Base-by-base conservation (phyloP, 805 yeast species). In the Lipomyces chichibuensis region DNA sequence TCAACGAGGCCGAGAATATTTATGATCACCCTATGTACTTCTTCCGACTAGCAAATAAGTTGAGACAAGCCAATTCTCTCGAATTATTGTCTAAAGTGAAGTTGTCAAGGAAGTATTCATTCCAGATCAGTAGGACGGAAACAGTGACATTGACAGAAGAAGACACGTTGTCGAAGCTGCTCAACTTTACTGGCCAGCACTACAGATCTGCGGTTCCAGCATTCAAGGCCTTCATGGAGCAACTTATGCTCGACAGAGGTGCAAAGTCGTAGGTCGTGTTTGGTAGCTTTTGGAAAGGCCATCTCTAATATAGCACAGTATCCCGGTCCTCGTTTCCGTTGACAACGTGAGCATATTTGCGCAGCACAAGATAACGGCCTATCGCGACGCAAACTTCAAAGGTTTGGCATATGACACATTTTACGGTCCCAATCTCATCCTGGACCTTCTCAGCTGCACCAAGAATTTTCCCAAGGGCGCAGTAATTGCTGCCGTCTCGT, bases 21-120 rank as follows among this genome's bases (percentile, higher is more conserved):
- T 69, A 65, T 56, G 71, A 66, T 37, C 70, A 66, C 20, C 71
- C 70, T 17, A 63, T 60, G 66, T 67, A 65, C 56, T 53, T 54
- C 35, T 58, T 49, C 32, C 58, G 65, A 17, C 58, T 67, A 13
- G 29, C 65, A 46, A 56, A 61, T 27, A 52, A 56, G 13, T 46
- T 65, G 13, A 25, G 23, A 17, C 20, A 20, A 23, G 57, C 52
- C 35, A 39, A 63, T 43, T 23, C 27, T 27, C 53, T 25, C 37
- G 27, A 8, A 23, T 8, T 17, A n/a, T 29, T 49, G 17, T 27
- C 3, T 7, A n/a, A 20, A 14, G 51, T 33, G 59, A 35, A 33
- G 59, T 27, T 33, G 43, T 33, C 60, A 8, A 25, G 25, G 51
- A 20, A 56, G 1, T 57, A 57, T 23, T n/a, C 53, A 32, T 60